These are phyloP conservation scores for Myxozyma sirexii DNA, from an alignment of 805 yeast species.

Conservation along the genomic window DNA sequence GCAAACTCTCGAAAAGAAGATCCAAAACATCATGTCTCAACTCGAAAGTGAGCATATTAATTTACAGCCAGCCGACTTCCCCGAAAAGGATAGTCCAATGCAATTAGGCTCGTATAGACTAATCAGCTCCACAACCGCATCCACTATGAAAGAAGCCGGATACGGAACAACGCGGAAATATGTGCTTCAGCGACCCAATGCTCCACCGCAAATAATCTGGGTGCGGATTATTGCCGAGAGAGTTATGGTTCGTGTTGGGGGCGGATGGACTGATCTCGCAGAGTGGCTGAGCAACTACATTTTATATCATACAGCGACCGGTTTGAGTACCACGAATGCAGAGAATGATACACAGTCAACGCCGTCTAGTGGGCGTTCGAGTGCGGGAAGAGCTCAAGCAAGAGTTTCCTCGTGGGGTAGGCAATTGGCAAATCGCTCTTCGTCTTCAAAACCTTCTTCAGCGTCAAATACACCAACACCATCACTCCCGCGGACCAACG, in stretches of 20 bases:
- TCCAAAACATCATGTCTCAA: slow-evolving; percentile 16
- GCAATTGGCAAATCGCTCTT: neutral
- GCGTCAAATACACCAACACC: neutral
- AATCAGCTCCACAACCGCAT: slow-evolving; percentile 8
- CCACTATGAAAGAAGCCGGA: slow-evolving; percentile 25
- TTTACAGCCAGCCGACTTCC: slow-evolving; percentile 11
- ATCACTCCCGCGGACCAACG: neutral
- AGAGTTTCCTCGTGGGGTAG: neutral
- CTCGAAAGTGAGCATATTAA: slow-evolving; percentile 9
- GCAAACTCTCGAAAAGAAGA: slow-evolving; percentile 26
- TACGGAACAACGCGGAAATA: slow-evolving; percentile 35
- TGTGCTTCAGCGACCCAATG: slow-evolving; percentile 32
- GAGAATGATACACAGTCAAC: neutral
- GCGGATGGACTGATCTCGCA: slow-evolving; percentile 37
- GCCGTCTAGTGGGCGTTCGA: neutral
- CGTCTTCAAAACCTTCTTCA: neutral
- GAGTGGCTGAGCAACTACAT: slow-evolving; percentile 34
- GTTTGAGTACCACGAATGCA: neutral
- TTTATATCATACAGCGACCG: slow-evolving; percentile 22
- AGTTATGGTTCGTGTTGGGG: slow-evolving; percentile 37
- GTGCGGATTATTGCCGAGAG: slow-evolving; percentile 36
- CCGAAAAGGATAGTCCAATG: neutral
- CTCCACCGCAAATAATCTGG: slow-evolving; percentile 34
- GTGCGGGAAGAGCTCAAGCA: slow-evolving; percentile 1
- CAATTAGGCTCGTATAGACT: slow-evolving; percentile 11